Percentiles rank a stretch among this genome's conserved stretches.
phyloP scores from a whole-genome alignment of 305 asterid genomes.

The Solanum aculeatissimum region DNA sequence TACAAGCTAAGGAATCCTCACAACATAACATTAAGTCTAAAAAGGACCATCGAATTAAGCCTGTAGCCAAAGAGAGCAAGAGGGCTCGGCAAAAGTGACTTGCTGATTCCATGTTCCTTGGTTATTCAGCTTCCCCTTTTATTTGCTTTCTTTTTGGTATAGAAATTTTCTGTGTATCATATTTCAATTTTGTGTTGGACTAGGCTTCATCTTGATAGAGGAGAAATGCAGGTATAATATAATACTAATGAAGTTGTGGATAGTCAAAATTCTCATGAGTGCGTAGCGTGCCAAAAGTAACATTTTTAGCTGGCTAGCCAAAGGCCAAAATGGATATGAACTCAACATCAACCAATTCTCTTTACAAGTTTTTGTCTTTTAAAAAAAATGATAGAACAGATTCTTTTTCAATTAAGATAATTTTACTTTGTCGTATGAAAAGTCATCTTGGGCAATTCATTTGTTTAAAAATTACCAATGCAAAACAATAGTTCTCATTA shows the following conservation, averaged over 20 bases:
- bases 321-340: not conserved
- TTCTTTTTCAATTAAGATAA: not conserved
- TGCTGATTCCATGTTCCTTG: not conserved
- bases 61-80: not conserved
- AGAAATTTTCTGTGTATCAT: not conserved
- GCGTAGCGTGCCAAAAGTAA: not conserved
- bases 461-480: not conserved
- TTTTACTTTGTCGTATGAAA: not conserved
- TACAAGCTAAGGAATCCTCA: not conserved
- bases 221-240: not conserved
- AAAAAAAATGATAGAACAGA: too few relatives aligned
- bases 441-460: too few relatives aligned
- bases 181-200: not conserved
- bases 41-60: not conserved
- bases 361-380: too few relatives aligned
- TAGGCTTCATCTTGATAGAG: not conserved
- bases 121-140: not conserved
- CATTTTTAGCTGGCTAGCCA: not conserved
- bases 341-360: not conserved
- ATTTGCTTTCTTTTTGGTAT: not conserved
- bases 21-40: not conserved
- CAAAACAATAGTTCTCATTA: not conserved
- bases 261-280: not conserved
- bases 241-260: not conserved
- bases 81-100: slow-evolving; percentile 3